Evolutionary conservation across 2,329 filamentous ascomycete genomes (phyloP), one percentile per base, ranked within the genome.

Genomic region (Helotiales sp.): DNA sequence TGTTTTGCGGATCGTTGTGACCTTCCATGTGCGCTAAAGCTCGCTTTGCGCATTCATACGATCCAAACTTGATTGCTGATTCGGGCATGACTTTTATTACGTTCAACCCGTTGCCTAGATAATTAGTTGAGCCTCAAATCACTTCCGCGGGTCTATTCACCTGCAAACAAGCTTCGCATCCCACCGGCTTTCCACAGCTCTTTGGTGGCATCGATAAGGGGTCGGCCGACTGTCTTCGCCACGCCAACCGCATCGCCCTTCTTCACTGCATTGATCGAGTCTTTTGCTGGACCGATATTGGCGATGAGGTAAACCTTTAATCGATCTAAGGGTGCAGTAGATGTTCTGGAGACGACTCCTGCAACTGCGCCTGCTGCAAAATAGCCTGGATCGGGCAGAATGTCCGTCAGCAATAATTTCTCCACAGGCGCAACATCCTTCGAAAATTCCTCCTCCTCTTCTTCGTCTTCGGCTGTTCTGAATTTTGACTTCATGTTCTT

Each of bases 21-120:
- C 96, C 96, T 83, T 98, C 96, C 60, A 97, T 80, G 67, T 87
- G 89, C 58, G 95, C 93, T 68, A 98, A 88, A 3, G 91, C 88
- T 70, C 93, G 89, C 83, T 98, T 99, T 8, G 93, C 91, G 61
- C 93, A 93, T 87, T 99, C 96, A 77, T 97, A 99, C 22, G 94
- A 95, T 68, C 96, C 96, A 78, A 99, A 99, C 80, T 97, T 97
- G 77, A 99, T 97, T 28, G 96, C 95, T 30, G 95, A 97, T 81
- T 99, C 96, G 0, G 96, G 96, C 93, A 98, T 97, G 68, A 99
- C 96, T 80, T 99, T 99, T 76, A 97, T 80, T 2, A 99, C 93
- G 74, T 99, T 99, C 73, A 99, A 83, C 3, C 96, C 96, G 76
- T 99, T 99, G 43, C 96, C 94, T 97, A 73, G 24, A 28, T 22